Evolutionary conservation across 2,329 filamentous ascomycete species (phyloP).

Genomic region (Neurospora crassa): DNA sequence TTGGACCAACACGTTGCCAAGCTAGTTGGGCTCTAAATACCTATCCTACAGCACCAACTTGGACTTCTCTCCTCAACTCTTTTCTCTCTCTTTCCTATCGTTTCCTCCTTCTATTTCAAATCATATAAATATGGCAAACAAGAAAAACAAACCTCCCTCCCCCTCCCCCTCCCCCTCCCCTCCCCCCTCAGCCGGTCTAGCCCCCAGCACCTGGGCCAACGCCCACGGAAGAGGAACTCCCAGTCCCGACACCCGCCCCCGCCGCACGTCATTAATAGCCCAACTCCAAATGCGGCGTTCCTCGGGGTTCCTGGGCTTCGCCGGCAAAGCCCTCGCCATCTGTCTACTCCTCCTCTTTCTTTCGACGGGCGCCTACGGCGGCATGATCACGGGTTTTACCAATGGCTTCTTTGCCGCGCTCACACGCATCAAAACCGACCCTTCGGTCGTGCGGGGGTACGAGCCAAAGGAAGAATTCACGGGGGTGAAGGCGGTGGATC

Average conservation of each 20-base stretch:
- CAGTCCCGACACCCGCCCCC: neutral
- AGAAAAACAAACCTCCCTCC: neutral
- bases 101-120: no score
- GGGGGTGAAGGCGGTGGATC: neutral
- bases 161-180: neutral
- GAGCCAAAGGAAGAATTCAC: neutral
- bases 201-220: neutral
- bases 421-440: neutral
- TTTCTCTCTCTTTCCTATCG: neutral
- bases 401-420: neutral
- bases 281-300: neutral
- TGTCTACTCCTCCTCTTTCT: neutral
- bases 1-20: neutral
- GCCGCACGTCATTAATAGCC: neutral
- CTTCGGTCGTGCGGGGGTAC: neutral
- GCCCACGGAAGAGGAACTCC: neutral
- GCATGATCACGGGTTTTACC: neutral
- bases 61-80: neutral
- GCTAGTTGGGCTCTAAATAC: neutral
- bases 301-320: neutral
- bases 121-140: no score
- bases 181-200: neutral
- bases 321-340: neutral
- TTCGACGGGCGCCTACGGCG: neutral
- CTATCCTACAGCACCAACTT: no score